Conservation (phyloP, 352 stramenopile genomes). For the Phytophthora vignae region DNA sequence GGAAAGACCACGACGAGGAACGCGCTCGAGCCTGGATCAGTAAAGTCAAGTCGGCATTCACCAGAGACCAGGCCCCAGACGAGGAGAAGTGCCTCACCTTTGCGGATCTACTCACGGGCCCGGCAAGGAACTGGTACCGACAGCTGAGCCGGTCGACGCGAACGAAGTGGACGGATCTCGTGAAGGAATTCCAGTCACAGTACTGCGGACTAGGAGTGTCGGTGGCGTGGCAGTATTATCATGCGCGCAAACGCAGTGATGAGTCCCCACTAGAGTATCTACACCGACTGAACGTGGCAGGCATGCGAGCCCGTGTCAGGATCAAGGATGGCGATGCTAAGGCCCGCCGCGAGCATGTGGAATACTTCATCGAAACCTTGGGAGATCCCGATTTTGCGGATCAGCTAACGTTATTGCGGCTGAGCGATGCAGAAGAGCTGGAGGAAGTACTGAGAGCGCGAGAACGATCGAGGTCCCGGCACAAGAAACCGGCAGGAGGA, state of each 20-base stretch:
- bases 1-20: too few species aligned
- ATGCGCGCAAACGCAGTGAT: conserved; percentile 1
- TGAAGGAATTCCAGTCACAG: conserved; percentile 2
- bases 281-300: conserved; percentile 6
- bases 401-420: not conserved
- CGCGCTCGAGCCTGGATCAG: too few species aligned
- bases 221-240: conserved; percentile 9
- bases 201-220: conserved; percentile 2
- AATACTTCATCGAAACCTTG: too few species aligned
- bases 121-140: conserved; percentile 7
- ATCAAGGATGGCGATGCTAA: conserved; percentile 2
- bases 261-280: conserved; percentile 18
- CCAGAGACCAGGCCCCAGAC: too few species aligned
- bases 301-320: conserved; percentile 1
- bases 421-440: conserved; percentile 3
- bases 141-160: conserved; percentile 1
- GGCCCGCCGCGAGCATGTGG: not conserved
- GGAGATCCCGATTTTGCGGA: too few species aligned
- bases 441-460: not conserved
- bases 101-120: not conserved
- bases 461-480: not conserved
- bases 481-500: conserved; percentile 5
- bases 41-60: too few species aligned
- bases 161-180: not conserved
- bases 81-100: conserved; percentile 11